A percentile compares a stretch with the other conserved stretches of the same genome.
phyloP scores from a whole-genome alignment of 805 yeast genomes.

The Ogataea ganodermae region DNA sequence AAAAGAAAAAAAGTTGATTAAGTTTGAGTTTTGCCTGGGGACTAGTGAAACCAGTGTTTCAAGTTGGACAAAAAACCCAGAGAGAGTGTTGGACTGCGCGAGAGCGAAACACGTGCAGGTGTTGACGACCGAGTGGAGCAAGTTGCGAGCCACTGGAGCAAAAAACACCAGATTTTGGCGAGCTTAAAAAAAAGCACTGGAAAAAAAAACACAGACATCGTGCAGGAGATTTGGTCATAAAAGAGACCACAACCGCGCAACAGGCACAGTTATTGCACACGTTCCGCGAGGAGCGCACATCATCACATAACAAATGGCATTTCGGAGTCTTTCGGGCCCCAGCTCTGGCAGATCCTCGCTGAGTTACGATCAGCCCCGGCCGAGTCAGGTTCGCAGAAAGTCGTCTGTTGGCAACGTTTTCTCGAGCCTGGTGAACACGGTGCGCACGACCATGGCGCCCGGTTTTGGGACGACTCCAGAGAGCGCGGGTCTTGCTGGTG shows the following conservation, averaged over 20 bases:
- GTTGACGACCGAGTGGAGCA: neutral
- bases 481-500: neutral
- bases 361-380: slow-evolving; percentile 19
- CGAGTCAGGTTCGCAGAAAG: slow-evolving; percentile 27
- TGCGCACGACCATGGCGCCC: slow-evolving; percentile 24
- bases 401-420: slow-evolving; percentile 33
- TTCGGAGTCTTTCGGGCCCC: slow-evolving; percentile 23
- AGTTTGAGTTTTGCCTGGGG: slow-evolving; percentile 1
- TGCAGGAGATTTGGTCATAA: neutral
- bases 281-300: neutral
- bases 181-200: neutral
- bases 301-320: slow-evolving; percentile 16
- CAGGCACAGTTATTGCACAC: neutral
- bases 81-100: slow-evolving; percentile 2
- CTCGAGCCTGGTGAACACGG: slow-evolving; percentile 29
- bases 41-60: neutral
- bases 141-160: neutral
- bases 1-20: slow-evolving; percentile 10
- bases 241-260: neutral
- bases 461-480: neutral
- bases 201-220: neutral
- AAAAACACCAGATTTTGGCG: neutral
- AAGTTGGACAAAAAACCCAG: neutral
- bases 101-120: slow-evolving; percentile 2
- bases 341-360: slow-evolving; percentile 26